phyloP scores from a whole-genome alignment of 495 filamentous ascomycete genomes.

The Copromyces sp. region DNA sequence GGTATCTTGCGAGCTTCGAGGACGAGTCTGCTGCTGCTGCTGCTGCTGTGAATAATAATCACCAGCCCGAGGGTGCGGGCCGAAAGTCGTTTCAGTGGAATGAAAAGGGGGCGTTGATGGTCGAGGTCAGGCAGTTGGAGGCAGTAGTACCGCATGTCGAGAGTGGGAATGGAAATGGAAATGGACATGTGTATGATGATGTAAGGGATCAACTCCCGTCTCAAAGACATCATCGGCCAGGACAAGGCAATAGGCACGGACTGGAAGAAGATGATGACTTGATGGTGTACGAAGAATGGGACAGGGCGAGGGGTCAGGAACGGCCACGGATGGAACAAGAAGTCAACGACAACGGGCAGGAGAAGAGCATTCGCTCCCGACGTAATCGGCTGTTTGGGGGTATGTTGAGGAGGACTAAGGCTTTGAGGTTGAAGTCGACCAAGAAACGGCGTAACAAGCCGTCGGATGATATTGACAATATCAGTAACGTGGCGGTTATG shows the following conservation, averaged over 20 bases:
- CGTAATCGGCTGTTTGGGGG: background rate
- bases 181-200: background rate
- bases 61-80: background rate
- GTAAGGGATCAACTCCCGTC: background rate
- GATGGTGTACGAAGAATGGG: background rate
- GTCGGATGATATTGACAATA: background rate
- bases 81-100: background rate
- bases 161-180: background rate
- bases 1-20: slow-evolving; percentile 28
- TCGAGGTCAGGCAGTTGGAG: background rate
- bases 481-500: background rate
- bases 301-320: background rate
- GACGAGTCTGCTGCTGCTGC: background rate
- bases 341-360: background rate
- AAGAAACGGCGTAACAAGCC: background rate
- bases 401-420: background rate
- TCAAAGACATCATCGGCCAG: background rate
- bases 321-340: background rate
- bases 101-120: background rate
- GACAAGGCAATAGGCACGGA: background rate
- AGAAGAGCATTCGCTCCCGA: background rate
- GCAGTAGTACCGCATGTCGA: no score
- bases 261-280: background rate
- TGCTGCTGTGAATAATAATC: background rate
- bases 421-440: background rate